phyloP scores from a whole-genome alignment of 345 rosid genomes.

The Adansonia digitata region DNA sequence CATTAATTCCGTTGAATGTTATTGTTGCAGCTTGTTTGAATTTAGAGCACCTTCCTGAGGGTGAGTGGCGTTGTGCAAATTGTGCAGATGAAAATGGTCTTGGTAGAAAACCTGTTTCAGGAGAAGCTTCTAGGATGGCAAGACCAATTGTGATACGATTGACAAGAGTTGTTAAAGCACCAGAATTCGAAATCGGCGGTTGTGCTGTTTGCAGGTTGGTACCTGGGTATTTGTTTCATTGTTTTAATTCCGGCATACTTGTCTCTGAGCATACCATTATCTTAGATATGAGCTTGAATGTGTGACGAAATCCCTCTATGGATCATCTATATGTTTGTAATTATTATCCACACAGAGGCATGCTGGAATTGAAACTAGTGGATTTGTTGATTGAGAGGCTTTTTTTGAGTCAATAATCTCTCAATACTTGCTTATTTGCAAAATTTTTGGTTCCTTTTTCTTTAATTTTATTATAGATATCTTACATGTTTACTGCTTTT shows the following conservation, averaged over 20 bases:
- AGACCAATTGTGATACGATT: conserved; percentile 57
- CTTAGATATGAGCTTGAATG: neutral
- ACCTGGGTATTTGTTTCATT: conserved; percentile 3
- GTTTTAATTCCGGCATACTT: neutral
- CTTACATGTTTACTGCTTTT: neutral
- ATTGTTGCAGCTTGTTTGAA: conserved; percentile 78
- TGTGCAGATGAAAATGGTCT: conserved; percentile 51
- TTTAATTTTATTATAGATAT: neutral
- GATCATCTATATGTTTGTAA: neutral
- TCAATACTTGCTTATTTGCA: neutral
- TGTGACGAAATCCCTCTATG: neutral
- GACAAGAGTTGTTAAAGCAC: conserved; percentile 64
- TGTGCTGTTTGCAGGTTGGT: conserved; percentile 92
- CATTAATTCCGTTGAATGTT: conserved; percentile 17
- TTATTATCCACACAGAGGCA: neutral
- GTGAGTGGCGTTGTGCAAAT: conserved; percentile 72
- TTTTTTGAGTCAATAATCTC: neutral
- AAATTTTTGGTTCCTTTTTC: neutral
- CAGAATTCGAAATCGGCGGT: conserved; percentile 81
- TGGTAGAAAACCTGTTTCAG: conserved; percentile 35
- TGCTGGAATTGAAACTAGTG: neutral
- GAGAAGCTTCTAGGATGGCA: conserved; percentile 15
- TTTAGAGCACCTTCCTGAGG: conserved; percentile 53
- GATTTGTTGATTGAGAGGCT: neutral
- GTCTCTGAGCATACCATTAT: neutral